Conservation (phyloP, 2,329 filamentous ascomycete genomes). For the Xylaria polymorpha region DNA sequence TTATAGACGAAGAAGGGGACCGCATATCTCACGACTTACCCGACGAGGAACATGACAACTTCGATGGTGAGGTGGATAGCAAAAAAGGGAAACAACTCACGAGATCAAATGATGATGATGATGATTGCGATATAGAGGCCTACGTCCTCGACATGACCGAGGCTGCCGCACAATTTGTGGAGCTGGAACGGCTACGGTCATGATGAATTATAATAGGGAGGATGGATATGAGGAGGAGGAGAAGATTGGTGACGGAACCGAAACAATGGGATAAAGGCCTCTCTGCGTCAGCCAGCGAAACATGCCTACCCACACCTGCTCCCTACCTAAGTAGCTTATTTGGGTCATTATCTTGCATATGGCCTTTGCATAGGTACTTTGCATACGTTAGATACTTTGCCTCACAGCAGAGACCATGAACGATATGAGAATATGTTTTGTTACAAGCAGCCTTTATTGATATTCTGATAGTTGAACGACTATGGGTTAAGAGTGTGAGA, state of each 20-base stretch:
- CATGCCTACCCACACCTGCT: neutral
- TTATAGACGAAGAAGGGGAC: neutral
- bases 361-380: conserved; percentile 3
- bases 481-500: neutral
- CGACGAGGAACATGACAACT: neutral
- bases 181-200: neutral
- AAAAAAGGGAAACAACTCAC: neutral
- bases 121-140: neutral
- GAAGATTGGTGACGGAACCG: neutral
- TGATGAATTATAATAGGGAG: neutral
- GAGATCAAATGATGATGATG: neutral
- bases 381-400: neutral
- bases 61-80: neutral
- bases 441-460: neutral
- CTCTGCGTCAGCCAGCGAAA: neutral
- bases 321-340: neutral
- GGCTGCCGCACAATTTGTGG: neutral
- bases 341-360: neutral
- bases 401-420: neutral
- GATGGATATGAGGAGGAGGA: neutral
- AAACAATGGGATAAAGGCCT: neutral
- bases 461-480: neutral
- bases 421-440: neutral
- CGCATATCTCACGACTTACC: neutral
- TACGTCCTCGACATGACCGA: neutral